Conservation (phyloP, 2,329 filamentous ascomycete species). For the Trichoderma endophyticum region DNA sequence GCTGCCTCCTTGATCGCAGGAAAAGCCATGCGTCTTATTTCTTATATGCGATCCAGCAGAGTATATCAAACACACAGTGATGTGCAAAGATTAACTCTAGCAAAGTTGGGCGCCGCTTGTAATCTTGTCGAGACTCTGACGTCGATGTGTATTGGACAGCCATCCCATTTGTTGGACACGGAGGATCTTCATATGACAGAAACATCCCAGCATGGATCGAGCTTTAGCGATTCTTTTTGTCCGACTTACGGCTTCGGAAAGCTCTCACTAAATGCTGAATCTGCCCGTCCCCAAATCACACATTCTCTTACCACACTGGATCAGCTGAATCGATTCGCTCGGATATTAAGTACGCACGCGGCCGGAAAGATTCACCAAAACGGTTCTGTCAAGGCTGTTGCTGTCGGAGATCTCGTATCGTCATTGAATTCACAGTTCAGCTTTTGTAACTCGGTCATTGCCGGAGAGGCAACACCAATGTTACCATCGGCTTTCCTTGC, state of each 20-base stretch:
- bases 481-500: not conserved
- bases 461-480: not conserved
- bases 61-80: not conserved
- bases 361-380: not conserved
- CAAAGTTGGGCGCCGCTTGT: not conserved
- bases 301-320: not conserved
- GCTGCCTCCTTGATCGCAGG: not conserved
- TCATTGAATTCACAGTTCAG: conserved; percentile 7
- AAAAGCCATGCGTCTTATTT: not conserved
- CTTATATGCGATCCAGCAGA: not conserved
- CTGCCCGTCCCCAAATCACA: not conserved
- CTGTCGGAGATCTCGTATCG: conserved; percentile 10
- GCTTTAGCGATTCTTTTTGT: not conserved
- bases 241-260: conserved; percentile 6
- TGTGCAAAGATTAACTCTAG: not conserved
- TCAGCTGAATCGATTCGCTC: conserved; percentile 6
- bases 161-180: not conserved
- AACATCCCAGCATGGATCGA: not conserved
- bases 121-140: conserved; percentile 4
- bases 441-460: conserved; percentile 14
- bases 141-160: not conserved
- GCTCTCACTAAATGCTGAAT: not conserved
- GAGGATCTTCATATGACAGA: not conserved
- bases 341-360: not conserved
- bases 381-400: not conserved